Base-by-base conservation (phyloP, 345 rosid species). In the Eucalyptus regnans region DNA sequence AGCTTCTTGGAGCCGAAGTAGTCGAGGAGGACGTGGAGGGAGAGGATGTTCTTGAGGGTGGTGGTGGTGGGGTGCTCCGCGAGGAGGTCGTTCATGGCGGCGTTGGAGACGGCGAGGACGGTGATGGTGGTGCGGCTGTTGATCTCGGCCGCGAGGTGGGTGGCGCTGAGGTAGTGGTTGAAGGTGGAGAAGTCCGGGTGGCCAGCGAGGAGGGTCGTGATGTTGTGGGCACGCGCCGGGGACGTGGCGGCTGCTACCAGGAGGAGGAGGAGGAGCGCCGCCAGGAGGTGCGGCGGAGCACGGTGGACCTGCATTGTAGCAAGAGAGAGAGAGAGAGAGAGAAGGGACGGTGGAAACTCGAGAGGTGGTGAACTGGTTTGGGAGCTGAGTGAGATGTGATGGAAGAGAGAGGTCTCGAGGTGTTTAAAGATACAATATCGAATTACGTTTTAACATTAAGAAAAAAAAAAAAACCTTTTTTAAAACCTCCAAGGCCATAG, bases 1-100 rank as follows among this genome's bases (percentile, higher is more conserved):
- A 98, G 97, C 90, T 98, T 98, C 91, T 92, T 95, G 88, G 98
- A 71, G 64, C 96, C 99, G 90, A 97, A 98, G 96, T 98, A 98
- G 90, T 98, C 99, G 23, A 97, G 93, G 89, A 98, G 97, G 89
- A 98, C 92, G 91, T 98, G 99, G 91, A 94, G 93, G 89, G 99
- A 96, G 90, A 98, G 98, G 88, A 96, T 92, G 98, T 95, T 96
- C 46, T 96, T 98, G 89, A 98, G 56, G 89, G 99, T 95, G 91
- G 91, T 87, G 91, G 96, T 91, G 49, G 98, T 86, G 76, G 95
- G 96, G 88, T 94, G 93, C 58, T 90, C 94, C 22, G 94, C 88
- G 92, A 96, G 96, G 54, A 98, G 89, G 12, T 88, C 91, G 44
- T 93, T 87, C 99, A 98, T 98, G 91, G 94, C 99, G 86, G 94